A percentile compares a stretch with the other conserved stretches of the same genome.
These are phyloP conservation scores for Colletotrichum agaves DNA, from an alignment of 2,329 filamentous ascomycete species.

Conservation along the genomic window DNA sequence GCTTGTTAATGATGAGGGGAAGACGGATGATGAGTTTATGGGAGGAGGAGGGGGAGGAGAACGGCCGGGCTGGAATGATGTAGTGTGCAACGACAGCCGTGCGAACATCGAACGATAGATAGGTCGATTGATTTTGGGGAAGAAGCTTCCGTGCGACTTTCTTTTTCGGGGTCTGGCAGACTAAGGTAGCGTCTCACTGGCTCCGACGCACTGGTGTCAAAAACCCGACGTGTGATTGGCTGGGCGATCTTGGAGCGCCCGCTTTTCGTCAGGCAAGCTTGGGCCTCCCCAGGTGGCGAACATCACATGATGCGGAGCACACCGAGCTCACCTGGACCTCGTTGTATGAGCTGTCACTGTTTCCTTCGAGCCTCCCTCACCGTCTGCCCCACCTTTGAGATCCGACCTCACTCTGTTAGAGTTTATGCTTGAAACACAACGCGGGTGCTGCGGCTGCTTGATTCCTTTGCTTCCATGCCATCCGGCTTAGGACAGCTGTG, in stretches of 20 bases:
- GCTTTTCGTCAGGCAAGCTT: conserved; percentile 33
- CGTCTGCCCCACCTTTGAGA: conserved; percentile 29
- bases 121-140: conserved; percentile 36
- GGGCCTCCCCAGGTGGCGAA: conserved; percentile 14
- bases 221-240: conserved; percentile 23
- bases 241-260: not conserved
- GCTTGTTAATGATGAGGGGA: conserved; percentile 17
- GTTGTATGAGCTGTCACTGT: conserved; percentile 4
- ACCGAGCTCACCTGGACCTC: conserved; percentile 33
- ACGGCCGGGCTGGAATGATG: conserved; percentile 30
- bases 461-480: not conserved
- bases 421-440: conserved; percentile 13
- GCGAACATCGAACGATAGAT: conserved; percentile 36
- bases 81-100: conserved; percentile 31
- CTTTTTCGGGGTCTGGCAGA: conserved; percentile 13
- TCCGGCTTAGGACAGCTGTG: not conserved
- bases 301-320: conserved; percentile 36
- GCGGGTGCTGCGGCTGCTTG: not conserved
- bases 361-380: conserved; percentile 32
- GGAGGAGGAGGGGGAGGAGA: conserved; percentile 10
- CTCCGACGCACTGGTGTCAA: no score
- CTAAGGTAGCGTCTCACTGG: no score
- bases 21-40: conserved; percentile 8
- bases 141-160: conserved; percentile 31
- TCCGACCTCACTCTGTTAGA: conserved; percentile 1